Conservation (phyloP, 2,329 filamentous ascomycete genomes). For the Blastomyces silverae region DNA sequence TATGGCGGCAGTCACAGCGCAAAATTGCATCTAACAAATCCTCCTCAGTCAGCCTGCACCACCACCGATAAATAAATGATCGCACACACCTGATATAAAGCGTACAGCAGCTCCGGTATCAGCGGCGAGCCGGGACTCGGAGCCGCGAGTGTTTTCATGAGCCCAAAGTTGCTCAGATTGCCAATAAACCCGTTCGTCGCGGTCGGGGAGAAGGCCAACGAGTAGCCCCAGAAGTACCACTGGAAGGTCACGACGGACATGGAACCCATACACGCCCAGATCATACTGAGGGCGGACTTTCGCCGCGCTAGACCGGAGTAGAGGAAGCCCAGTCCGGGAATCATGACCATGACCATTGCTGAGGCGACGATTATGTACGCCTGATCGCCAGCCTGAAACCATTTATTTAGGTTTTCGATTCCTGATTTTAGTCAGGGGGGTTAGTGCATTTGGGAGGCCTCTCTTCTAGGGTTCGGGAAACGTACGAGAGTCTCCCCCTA, state of each 20-base stretch:
- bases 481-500: slow-evolving; percentile 74
- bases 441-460: neutral
- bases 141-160: slow-evolving; percentile 72
- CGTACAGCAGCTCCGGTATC: slow-evolving; percentile 82
- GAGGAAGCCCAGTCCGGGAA: slow-evolving; percentile 92
- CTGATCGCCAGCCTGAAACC: slow-evolving; percentile 85
- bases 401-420: slow-evolving; percentile 86
- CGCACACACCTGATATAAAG: slow-evolving; percentile 73
- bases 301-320: slow-evolving; percentile 96
- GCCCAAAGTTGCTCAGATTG: slow-evolving; percentile 78
- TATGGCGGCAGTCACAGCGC: slow-evolving; percentile 83
- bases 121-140: slow-evolving; percentile 86
- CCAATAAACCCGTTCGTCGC: slow-evolving; percentile 88
- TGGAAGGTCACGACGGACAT: slow-evolving; percentile 89
- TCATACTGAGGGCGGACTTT: slow-evolving; percentile 94
- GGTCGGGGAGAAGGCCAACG: slow-evolving; percentile 76
- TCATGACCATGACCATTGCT: slow-evolving; percentile 93
- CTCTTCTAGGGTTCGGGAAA: slow-evolving; percentile 23
- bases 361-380: slow-evolving; percentile 85
- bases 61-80: neutral
- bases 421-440: slow-evolving; percentile 44
- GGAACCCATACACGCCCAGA: slow-evolving; percentile 95
- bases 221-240: slow-evolving; percentile 99
- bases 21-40: slow-evolving; percentile 79
- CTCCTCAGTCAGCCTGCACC: neutral